These are phyloP conservation scores for Eragrostis nindensis DNA, from an alignment of 176 grass and related monocot genomes.

Conservation along the genomic window DNA sequence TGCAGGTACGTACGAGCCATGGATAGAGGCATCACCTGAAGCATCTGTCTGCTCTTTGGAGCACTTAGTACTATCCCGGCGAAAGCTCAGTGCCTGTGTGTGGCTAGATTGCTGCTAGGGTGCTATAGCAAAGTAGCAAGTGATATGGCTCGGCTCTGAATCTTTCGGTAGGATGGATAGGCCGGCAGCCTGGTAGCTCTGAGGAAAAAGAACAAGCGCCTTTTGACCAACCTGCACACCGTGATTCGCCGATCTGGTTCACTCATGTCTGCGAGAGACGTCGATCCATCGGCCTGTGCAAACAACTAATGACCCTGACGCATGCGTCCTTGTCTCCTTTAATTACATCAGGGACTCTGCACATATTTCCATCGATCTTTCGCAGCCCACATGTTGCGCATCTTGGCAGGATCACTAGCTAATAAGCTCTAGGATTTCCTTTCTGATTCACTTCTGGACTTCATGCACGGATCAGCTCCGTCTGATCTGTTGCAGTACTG, in stretches of 20 bases:
- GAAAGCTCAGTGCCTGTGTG: constrained; percentile 28
- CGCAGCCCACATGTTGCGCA: background rate
- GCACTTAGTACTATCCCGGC: constrained; percentile 11
- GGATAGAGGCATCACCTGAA: constrained; percentile 13
- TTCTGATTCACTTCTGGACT: constrained; percentile 19
- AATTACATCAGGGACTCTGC: background rate
- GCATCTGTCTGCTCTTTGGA: constrained; percentile 39
- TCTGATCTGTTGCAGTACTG: background rate
- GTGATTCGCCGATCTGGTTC: constrained; percentile 13
- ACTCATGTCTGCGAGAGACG: constrained; percentile 20
- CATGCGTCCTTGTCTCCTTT: constrained; percentile 26
- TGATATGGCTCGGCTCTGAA: constrained; percentile 22
- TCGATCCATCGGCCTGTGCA: background rate
- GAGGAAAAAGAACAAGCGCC: constrained; percentile 25
- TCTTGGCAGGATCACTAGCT: background rate
- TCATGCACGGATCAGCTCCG: too few species aligned
- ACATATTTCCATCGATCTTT: background rate
- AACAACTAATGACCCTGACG: background rate
- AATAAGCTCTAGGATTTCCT: constrained; percentile 10
- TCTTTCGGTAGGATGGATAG: constrained; percentile 26
- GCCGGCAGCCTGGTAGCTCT: constrained; percentile 27
- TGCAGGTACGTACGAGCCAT: background rate
- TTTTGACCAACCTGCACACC: constrained; percentile 53
- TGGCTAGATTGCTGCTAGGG: constrained; percentile 12
- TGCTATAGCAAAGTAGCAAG: background rate